Evolutionary conservation across 169 alveolate species (phyloP), one percentile per base, ranked within the genome.

Genomic region (Haemoproteus tartakovskyi): DNA sequence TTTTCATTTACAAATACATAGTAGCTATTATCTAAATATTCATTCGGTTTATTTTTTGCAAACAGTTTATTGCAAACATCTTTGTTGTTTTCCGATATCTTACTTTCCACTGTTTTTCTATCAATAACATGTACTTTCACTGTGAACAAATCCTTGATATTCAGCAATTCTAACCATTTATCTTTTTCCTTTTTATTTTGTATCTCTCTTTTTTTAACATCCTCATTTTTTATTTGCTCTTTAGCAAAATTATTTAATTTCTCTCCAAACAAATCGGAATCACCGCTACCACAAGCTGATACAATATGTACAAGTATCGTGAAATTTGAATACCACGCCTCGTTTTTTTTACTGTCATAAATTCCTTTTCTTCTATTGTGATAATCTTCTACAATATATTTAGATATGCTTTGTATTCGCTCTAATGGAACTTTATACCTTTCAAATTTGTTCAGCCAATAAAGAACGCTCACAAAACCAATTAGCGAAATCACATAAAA

Each of bases 391-490:
- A 38, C 36, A 24, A 64, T 24, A 2, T 8, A 14, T 3, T n/a
- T 19, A 37, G 41, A 38, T 14, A 30, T 6, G 12, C 45, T 18
- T 11, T 33, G 24, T 38, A 74, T 21, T 11, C 38, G 21, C 30
- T 57, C 26, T 26, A 27, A 3, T 14, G 84, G 78, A 2, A 74
- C 9, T 37, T 26, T 48, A 21, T 74, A 54, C 43, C 78, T 41
- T 37, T 74, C 84, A 57, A 45, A 74, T 38, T 30, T 74, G 33
- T 74, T 74, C 18, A 74, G 27, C 1, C 16, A 74, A 38, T 43
- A 74, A 27, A 74, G 54, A 1, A 74, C 37, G 1, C 54, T 2
- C 12, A n/a, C 37, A 21, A 38, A 74, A 40, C 41, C 78, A 50
- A 57, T 16, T 14, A 74, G 18, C 8, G 56, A 74, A 24, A 74